Evolutionary conservation across 2,329 filamentous ascomycete genomes (phyloP), one percentile per base, ranked within the genome.

Genomic region (Fusarium liriodendri): DNA sequence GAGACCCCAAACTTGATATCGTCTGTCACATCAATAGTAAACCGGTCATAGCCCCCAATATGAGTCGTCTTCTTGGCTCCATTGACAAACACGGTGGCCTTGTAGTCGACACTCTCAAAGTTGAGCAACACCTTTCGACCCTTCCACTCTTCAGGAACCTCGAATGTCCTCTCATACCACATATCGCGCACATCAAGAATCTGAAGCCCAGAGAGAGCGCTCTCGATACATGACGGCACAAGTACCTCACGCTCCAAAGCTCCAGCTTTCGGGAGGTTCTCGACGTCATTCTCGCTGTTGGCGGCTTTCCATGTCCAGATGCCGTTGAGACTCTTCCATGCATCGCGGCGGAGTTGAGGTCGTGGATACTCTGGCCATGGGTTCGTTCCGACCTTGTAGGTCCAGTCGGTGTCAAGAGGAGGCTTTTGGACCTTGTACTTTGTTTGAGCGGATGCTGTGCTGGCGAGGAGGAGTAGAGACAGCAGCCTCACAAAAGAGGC

Each of bases 291-390:
- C 0, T 79, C 72, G 6, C 64, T 35, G 38, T 62, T 70, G 40
- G 82, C 83, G 3, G 81, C 81, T 45, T 84, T 83, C 77, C 85
- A 90, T 3, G 86, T 87, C 89, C 89, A 91, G 6, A 91, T 85
- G 0, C 89, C 89, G 66, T 91, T 90, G 7, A 91, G 82, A 52
- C 83, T 89, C 78, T 87, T 81, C 89, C 89, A 91, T 6, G 81
- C 75, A 6, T 87, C 82, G 6, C 89, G 86, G 38, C 85, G 84
- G 10, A 91, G 85, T 73, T 87, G 88, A 4, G 89, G 89, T 0
- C 89, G 86, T 11, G 89, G 89, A 71, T 91, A 85, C 58, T 91
- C 87, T 3, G 87, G 87, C 89, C 89, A 90, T 0, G 88, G 87
- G 42, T 86, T 80, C 1, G 83, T 88, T 37, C 88, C 88, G 22